Conservation (phyloP, 2,329 filamentous ascomycete species). For the Sporothrix pallida region DNA sequence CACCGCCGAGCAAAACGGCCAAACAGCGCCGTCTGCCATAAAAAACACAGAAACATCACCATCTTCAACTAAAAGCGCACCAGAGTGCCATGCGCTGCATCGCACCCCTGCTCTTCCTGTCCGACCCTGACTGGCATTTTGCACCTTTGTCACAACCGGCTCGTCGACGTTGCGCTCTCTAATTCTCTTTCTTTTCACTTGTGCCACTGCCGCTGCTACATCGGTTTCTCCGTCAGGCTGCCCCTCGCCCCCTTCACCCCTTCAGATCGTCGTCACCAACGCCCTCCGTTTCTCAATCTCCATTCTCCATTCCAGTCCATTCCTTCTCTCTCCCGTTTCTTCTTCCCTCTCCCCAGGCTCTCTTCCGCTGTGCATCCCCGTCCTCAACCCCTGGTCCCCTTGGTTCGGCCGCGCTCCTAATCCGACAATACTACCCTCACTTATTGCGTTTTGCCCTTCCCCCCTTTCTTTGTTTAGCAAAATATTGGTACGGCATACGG, state of each 20-base stretch:
- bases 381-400: conserved; percentile 19
- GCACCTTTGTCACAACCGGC: conserved; percentile 9
- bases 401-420: conserved; percentile 3
- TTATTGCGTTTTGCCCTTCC: conserved; percentile 21
- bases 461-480: conserved; percentile 1
- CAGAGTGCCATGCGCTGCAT: conserved; percentile 19
- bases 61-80: neutral
- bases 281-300: neutral
- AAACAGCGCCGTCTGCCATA: neutral
- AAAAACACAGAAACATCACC: conserved; percentile 8
- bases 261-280: conserved; percentile 29
- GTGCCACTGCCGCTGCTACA: neutral
- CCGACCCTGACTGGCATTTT: conserved; percentile 14
- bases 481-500: conserved; percentile 10
- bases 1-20: neutral
- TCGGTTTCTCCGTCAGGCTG: neutral
- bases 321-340: conserved; percentile 18
- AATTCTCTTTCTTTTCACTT: too few relatives aligned
- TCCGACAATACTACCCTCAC: conserved; percentile 26
- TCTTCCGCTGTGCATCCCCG: conserved; percentile 25
- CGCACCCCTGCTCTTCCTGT: conserved; percentile 4
- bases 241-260: conserved; percentile 16
- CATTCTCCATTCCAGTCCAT: neutral
- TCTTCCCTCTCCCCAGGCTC: neutral
- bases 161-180: neutral